Base-by-base conservation (phyloP, 495 filamentous ascomycete genomes). In the Halenospora varia region DNA sequence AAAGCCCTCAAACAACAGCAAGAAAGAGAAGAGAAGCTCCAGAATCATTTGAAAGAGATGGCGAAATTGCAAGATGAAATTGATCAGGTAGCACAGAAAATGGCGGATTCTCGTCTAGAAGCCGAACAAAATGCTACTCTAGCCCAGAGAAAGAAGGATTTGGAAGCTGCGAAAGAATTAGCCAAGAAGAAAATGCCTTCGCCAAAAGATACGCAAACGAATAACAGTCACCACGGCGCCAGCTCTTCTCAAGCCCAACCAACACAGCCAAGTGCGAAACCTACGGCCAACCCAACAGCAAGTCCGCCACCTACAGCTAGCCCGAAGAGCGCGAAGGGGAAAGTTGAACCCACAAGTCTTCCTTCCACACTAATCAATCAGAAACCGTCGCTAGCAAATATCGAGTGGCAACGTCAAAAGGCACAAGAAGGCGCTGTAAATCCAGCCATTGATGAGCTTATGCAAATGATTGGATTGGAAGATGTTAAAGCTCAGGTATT, bases 381-480 rank as follows among this genome's bases (percentile, higher is more conserved):
- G 22, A 62, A 66, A 13, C 48, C 48, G 18, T 75, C 72, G 6
- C 51, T 65, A n/a, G 66, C 82, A 0, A 64, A 67, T 26, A 61
- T 59, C 2, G 80, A 88, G 26, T 92, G 88, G 88, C 61, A 85
- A 2, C 65, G 70, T 10, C 78, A 85, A 53, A 90, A 90, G 59
- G 4, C 66, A 4, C 63, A 66, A 15, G 73, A 81, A 24, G 70
- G 70, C 13, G 76, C 77, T 1, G n/a, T 61, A 11, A 89, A 81
- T 60, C 58, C 60, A 2, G 75, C 79, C 2, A 69, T 92, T 15
- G 89, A 94, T 56, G 57, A 69, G 0, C 60, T 92, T 6, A 89
- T 90, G 81, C 66, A 71, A 49, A 85, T 92, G 82, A 79, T 89
- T 19, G 89, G 89, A 0, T 70, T 94, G 0, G 87, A 92, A 63